Conservation (phyloP, 352 stramenopile species). For the Globisporangium megalacanthum region DNA sequence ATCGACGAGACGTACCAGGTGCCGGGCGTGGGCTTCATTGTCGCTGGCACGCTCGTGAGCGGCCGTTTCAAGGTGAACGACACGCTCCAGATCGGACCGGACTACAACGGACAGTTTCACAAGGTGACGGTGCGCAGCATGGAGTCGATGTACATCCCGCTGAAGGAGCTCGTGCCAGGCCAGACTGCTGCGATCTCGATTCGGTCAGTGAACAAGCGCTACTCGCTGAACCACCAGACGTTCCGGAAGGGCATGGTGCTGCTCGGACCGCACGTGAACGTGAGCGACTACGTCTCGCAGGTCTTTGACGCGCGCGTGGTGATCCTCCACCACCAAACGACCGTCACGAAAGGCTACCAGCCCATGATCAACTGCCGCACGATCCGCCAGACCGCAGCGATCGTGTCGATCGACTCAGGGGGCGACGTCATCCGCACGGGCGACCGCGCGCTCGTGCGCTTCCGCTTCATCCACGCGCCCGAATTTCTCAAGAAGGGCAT, state of each 20-base stretch:
- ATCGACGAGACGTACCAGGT: conserved; percentile 90
- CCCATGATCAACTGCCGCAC: conserved; percentile 93
- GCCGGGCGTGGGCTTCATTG: conserved; percentile 92
- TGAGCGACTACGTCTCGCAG: conserved; percentile 66
- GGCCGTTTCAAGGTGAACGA: conserved; percentile 88
- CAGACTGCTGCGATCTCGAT: conserved; percentile 85
- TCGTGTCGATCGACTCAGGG: conserved; percentile 79
- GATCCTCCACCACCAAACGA: conserved; percentile 95
- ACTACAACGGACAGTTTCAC: conserved; percentile 87
- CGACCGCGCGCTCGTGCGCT: conserved; percentile 84
- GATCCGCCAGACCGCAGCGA: conserved; percentile 88
- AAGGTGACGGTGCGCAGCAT: conserved; percentile 84
- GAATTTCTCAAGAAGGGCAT: conserved; percentile 97
- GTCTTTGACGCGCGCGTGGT: conserved; percentile 92
- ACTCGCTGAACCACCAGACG: conserved; percentile 66
- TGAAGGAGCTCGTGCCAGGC: conserved; percentile 83
- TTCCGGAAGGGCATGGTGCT: conserved; percentile 93
- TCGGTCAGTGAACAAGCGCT: conserved; percentile 87
- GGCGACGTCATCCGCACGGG: conserved; percentile 88
- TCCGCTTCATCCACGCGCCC: conserved; percentile 87
- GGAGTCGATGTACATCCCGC: conserved; percentile 87
- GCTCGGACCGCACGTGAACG: conserved; percentile 74
- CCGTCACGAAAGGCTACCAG: conserved; percentile 90
- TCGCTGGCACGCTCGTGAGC: conserved; percentile 92
- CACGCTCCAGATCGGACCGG: conserved; percentile 84